Evolutionary conservation across 257 asterid genomes (phyloP).

Genomic region (Fraxinus excelsior): DNA sequence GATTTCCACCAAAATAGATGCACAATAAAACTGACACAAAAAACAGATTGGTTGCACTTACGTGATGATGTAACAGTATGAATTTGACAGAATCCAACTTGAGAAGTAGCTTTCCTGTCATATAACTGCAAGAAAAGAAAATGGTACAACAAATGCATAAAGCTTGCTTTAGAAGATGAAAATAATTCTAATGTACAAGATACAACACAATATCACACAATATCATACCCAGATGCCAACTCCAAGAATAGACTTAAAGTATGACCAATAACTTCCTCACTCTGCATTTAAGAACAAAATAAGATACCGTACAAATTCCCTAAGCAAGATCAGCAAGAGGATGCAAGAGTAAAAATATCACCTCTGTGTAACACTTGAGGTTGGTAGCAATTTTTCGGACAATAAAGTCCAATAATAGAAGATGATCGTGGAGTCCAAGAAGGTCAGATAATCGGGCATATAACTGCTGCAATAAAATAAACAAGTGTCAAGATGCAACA

Average conservation of each 20-base stretch:
- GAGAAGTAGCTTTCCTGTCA: conserved; percentile 94
- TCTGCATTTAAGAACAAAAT: conserved; percentile 42
- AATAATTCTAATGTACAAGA: background rate
- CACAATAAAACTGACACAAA: background rate
- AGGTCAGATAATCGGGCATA: conserved; percentile 89
- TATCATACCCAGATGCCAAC: conserved; percentile 90
- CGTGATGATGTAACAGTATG: conserved; percentile 82
- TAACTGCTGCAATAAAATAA: conserved; percentile 79
- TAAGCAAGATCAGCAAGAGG: conserved; percentile 22
- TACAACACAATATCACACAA: conserved; percentile 29
- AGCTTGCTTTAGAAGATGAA: conserved; percentile 12
- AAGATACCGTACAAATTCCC: conserved; percentile 24
- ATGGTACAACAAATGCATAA: conserved; percentile 14
- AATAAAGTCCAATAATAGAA: conserved; percentile 73
- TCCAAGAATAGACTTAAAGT: conserved; percentile 88
- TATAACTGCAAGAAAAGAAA: conserved; percentile 60
- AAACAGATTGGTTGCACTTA: conserved; percentile 33
- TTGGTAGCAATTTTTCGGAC: conserved; percentile 85
- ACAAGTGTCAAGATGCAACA: conserved; percentile 28
- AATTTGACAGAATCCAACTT: conserved; percentile 93
- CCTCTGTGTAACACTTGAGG: conserved; percentile 92
- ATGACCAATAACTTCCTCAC: conserved; percentile 88
- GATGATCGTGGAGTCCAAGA: conserved; percentile 97
- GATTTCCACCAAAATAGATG: conserved; percentile 20
- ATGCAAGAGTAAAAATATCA: conserved; percentile 26